These are phyloP conservation scores for Cicer arietinum DNA, from an alignment of 306 rosid species.

Conservation along the genomic window DNA sequence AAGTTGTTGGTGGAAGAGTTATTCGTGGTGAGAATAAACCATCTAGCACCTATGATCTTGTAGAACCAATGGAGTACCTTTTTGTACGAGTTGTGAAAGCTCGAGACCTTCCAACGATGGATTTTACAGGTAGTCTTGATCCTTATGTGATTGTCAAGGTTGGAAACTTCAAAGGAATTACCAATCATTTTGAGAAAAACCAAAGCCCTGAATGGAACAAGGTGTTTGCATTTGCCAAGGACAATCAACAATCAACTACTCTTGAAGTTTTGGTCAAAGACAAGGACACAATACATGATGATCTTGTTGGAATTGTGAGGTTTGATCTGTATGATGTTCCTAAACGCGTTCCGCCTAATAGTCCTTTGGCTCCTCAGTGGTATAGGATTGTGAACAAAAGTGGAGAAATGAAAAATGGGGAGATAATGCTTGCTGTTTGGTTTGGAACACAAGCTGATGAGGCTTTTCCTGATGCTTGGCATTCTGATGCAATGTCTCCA, in stretches of 20 bases:
- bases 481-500: conserved; percentile 81
- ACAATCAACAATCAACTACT: conserved; percentile 53
- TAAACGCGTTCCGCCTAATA: conserved; percentile 75
- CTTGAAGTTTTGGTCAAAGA: conserved; percentile 81
- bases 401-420: conserved; percentile 68
- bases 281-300: conserved; percentile 71
- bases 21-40: conserved; percentile 48
- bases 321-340: conserved; percentile 82
- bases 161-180: conserved; percentile 83
- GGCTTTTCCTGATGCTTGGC: conserved; percentile 97
- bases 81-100: conserved; percentile 92
- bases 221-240: conserved; percentile 86
- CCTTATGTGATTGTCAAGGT: conserved; percentile 86
- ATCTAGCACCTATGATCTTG: conserved; percentile 85
- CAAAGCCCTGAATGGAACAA: conserved; percentile 86
- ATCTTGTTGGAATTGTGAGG: conserved; percentile 66
- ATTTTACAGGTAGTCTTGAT: conserved; percentile 86
- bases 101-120: conserved; percentile 82
- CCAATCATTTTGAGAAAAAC: conserved; percentile 71
- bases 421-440: conserved; percentile 98
- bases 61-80: conserved; percentile 79
- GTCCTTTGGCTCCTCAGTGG: conserved; percentile 99
- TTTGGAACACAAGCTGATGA: conserved; percentile 96
- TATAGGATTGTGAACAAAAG: conserved; percentile 69
- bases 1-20: conserved; percentile 72